Conservation (phyloP, 129 eudicot genomes). For the Centaurea solstitialis region DNA sequence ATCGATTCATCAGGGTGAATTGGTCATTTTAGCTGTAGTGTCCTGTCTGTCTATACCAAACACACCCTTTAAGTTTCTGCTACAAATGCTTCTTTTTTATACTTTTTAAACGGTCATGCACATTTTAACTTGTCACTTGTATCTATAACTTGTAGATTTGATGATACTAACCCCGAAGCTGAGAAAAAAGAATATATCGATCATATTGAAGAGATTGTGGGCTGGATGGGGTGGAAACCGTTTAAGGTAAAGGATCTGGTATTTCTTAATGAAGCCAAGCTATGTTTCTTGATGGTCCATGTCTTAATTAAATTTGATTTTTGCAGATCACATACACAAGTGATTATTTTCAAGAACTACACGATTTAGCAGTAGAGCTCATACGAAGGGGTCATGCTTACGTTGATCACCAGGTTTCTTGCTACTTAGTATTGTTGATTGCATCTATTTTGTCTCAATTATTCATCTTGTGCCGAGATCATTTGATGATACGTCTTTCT, state of each 20-base stretch:
- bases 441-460: background rate
- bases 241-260: slow-evolving; percentile 52
- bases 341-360: slow-evolving; percentile 88
- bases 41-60: too few species aligned
- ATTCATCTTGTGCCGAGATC: background rate
- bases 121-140: background rate
- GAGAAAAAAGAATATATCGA: slow-evolving; percentile 97
- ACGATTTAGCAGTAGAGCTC: slow-evolving; percentile 88
- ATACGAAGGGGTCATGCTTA: slow-evolving; percentile 88
- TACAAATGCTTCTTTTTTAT: background rate
- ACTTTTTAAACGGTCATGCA: background rate
- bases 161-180: slow-evolving; percentile 99
- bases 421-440: background rate
- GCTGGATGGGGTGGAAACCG: slow-evolving; percentile 99
- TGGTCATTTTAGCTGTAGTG: too few species aligned
- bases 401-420: slow-evolving; percentile 93
- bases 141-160: slow-evolving; percentile 54
- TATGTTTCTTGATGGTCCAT: background rate
- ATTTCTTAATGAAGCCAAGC: background rate
- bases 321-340: slow-evolving; percentile 93
- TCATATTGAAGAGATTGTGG: slow-evolving; percentile 91
- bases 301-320: slow-evolving; percentile 6
- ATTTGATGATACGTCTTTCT: background rate
- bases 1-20: too few species aligned
- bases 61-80: background rate